phyloP scores from a whole-genome alignment of 148 eudicot genomes.

The Drosera capensis region DNA sequence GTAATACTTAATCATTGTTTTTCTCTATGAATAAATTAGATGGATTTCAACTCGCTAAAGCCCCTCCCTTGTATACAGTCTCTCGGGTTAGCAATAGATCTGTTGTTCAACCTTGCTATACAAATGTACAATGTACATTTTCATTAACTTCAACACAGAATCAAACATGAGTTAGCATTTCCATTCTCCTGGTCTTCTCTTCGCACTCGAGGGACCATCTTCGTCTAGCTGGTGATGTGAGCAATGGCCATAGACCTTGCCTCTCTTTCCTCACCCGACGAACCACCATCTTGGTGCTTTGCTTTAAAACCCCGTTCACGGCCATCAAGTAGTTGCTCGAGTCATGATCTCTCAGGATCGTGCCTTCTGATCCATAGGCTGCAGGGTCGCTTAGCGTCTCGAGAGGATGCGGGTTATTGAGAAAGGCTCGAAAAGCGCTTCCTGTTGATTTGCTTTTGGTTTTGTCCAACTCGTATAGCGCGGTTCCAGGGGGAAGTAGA shows the following conservation, averaged over 20 bases:
- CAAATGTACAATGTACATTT: too few relatives aligned
- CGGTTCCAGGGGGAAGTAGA: slow-evolving; percentile 50
- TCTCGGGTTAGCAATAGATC: too few relatives aligned
- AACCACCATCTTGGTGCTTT: slow-evolving; percentile 20
- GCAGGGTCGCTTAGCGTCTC: slow-evolving; percentile 55
- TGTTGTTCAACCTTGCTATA: too few relatives aligned
- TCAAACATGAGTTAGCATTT: slow-evolving; percentile 25
- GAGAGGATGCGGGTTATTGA: slow-evolving; percentile 66
- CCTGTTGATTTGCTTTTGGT: slow-evolving; percentile 14
- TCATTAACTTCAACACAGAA: too few relatives aligned
- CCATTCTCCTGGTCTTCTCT: slow-evolving; percentile 10
- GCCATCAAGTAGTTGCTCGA: slow-evolving; percentile 76
- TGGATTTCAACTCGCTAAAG: too few relatives aligned
- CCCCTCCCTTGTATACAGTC: too few relatives aligned
- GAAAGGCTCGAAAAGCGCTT: slow-evolving; percentile 36
- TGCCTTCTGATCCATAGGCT: slow-evolving; percentile 74
- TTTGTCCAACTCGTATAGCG: slow-evolving; percentile 36
- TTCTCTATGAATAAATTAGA: too few relatives aligned
- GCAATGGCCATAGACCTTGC: slow-evolving; percentile 38
- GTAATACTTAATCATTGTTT: too few relatives aligned
- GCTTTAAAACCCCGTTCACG: slow-evolving; percentile 38
- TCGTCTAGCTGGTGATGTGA: slow-evolving; percentile 33
- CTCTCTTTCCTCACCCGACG: slow-evolving; percentile 28
- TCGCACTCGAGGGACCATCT: slow-evolving; percentile 24
- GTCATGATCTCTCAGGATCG: slow-evolving; percentile 75